phyloP scores from a whole-genome alignment of 2,329 filamentous ascomycete genomes.

The Talaromyces sp. region DNA sequence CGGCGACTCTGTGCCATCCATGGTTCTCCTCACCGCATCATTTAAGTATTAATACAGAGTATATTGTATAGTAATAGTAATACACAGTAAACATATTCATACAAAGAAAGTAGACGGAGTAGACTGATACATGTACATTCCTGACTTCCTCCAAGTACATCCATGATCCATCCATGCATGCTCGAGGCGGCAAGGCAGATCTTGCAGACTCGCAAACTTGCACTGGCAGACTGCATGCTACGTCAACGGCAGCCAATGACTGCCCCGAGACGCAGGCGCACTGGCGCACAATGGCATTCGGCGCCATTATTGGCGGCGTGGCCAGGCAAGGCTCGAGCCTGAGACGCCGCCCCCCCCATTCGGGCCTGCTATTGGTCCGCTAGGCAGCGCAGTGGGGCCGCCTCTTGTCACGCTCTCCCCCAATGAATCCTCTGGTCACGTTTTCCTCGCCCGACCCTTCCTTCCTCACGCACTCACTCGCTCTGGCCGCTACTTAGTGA shows the following conservation, averaged over 20 bases:
- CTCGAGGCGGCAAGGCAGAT: neutral
- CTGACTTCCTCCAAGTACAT: too few species aligned
- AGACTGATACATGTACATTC: too few species aligned
- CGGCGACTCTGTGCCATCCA: neutral
- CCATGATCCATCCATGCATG: neutral
- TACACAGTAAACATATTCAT: too few species aligned
- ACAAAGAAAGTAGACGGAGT: too few species aligned
- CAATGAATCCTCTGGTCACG: neutral
- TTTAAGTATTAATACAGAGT: too few species aligned
- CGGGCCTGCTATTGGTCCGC: neutral
- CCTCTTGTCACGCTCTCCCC: neutral
- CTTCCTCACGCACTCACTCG: neutral
- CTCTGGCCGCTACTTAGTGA: neutral
- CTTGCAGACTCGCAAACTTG: neutral
- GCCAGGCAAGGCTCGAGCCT: neutral
- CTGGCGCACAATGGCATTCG: neutral
- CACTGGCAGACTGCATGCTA: neutral
- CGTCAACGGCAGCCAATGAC: neutral
- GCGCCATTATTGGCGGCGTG: neutral
- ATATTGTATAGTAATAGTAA: too few species aligned
- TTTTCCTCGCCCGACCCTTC: neutral
- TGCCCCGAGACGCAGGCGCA: neutral
- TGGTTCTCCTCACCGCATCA: neutral
- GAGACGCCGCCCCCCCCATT: neutral
- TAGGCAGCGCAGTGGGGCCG: neutral